Evolutionary conservation across 352 stramenopile species (phyloP).

Genomic region (Aphanomyces cochlioides): DNA sequence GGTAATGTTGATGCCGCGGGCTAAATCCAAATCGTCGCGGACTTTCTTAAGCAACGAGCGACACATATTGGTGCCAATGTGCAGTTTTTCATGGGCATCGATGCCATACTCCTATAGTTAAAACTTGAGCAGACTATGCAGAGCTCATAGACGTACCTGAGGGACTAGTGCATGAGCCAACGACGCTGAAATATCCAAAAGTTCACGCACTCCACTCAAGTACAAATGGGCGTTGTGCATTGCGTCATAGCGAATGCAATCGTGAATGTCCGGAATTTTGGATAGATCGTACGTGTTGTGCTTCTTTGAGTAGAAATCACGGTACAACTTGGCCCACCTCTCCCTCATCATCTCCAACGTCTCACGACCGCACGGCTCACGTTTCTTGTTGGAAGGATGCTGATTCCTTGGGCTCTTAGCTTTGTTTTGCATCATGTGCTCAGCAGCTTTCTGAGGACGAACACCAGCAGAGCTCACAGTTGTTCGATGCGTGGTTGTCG

Average conservation of each 20-base stretch:
- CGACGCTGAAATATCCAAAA: slow-evolving; percentile 92
- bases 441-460: slow-evolving; percentile 9
- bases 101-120: slow-evolving; percentile 71
- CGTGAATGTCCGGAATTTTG: slow-evolving; percentile 98
- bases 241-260: slow-evolving; percentile 97
- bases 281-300: slow-evolving; percentile 92
- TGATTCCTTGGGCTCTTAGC: background rate
- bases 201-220: slow-evolving; percentile 88
- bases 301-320: slow-evolving; percentile 95
- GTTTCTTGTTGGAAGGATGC: slow-evolving; percentile 36
- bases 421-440: slow-evolving; percentile 13
- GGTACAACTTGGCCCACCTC: slow-evolving; percentile 92
- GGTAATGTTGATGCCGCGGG: slow-evolving; percentile 67
- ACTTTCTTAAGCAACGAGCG: slow-evolving; percentile 86
- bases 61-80: slow-evolving; percentile 85
- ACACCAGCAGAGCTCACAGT: slow-evolving; percentile 11
- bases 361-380: slow-evolving; percentile 77
- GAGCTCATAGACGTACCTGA: slow-evolving; percentile 38
- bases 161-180: slow-evolving; percentile 88
- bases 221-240: slow-evolving; percentile 97
- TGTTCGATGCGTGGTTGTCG: background rate
- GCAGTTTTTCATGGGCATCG: slow-evolving; percentile 80
- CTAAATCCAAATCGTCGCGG: slow-evolving; percentile 80
- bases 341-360: slow-evolving; percentile 85
- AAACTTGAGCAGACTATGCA: background rate